Base-by-base conservation (phyloP, 768 basidiomycete species). In the Leucocoprinus birnbaumii region DNA sequence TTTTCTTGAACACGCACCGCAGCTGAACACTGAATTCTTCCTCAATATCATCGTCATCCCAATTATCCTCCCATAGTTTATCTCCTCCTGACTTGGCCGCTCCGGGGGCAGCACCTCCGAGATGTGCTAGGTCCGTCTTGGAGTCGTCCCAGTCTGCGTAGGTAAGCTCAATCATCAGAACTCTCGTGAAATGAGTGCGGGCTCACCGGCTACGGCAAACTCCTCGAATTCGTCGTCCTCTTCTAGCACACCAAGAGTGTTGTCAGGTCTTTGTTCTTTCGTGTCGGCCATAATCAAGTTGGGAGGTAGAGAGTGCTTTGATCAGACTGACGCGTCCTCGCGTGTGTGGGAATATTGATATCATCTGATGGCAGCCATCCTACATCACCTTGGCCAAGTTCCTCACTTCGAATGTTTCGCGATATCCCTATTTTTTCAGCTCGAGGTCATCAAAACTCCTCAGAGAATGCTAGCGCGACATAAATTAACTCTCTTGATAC, bases 21-120 rank as follows among this genome's bases (percentile, higher is more conserved):
- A 99, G 75, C 71, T 97, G 94, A 50, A 91, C 86, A 63, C 92
- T 94, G 67, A 99, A 99, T 61, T 97, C 94, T 63, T 98, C 95
- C 68, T 96, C 96, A 58, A 97, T 86, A 71, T 98, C 96, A 72
- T 99, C 97, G 63, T 99, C 97, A 65, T 99, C 97, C 97, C 97
- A 99, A 68, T 98, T 98, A 63, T 98, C 97, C 76, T 99, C 97
- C 97, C 97, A 99, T 10, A 99, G 75, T 65, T 94, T 91, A 70
- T 97, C 87, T 16, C 90, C 89, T 40, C 87, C 87, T 31, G 87
- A 87, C 62, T 85, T 86, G 2, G 87, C 90, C 11, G 78, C 84
- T 3, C 88, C 89, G 2, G 89, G 86, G 3, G 85, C 82, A 2
- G 84, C 79, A 18, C 87, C 87, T 40, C 82, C 83, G 43, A 93